Percentiles rank a stretch among this genome's conserved stretches.
These are phyloP conservation scores for Lanmaoa pseudosensibilis DNA, from an alignment of 768 basidiomycete species.

Conservation along the genomic window DNA sequence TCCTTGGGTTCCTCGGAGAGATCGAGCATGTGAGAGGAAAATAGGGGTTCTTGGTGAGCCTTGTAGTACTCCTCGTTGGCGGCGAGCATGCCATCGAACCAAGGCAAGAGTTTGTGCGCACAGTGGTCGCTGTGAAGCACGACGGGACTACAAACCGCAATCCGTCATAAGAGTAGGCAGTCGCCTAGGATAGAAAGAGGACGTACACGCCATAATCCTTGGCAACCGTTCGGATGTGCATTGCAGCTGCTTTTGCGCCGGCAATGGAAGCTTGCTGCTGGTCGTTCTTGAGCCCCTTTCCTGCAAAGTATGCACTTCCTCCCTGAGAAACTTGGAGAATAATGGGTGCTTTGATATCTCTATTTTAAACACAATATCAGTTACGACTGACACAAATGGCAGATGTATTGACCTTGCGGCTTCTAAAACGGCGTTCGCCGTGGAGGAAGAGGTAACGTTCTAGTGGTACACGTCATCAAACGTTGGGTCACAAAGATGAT, in stretches of 20 bases:
- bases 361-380: constrained; percentile 30
- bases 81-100: constrained; percentile 99
- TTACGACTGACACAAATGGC: constrained; percentile 2
- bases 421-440: constrained; percentile 91
- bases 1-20: constrained; percentile 91
- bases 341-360: constrained; percentile 95
- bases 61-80: constrained; percentile 94
- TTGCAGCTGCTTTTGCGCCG: constrained; percentile 91
- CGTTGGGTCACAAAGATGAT: not conserved
- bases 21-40: constrained; percentile 99
- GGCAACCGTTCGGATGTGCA: constrained; percentile 85
- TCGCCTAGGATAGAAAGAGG: not conserved
- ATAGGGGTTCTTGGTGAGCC: constrained; percentile 80
- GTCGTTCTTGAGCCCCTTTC: constrained; percentile 93
- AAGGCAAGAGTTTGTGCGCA: constrained; percentile 94
- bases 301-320: constrained; percentile 93
- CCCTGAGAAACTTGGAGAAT: constrained; percentile 98
- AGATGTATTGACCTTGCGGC: constrained; percentile 70
- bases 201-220: constrained; percentile 91
- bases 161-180: constrained; percentile 1
- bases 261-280: constrained; percentile 92
- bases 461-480: constrained; percentile 31
- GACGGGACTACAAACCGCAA: constrained; percentile 67
- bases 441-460: constrained; percentile 97
- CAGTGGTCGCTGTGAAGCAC: constrained; percentile 99